Percentiles rank a stretch among this genome's conserved stretches.
These are phyloP conservation scores for Rhizomucor miehei DNA, from an alignment of 371 early-diverging fungal species.

Conservation along the genomic window DNA sequence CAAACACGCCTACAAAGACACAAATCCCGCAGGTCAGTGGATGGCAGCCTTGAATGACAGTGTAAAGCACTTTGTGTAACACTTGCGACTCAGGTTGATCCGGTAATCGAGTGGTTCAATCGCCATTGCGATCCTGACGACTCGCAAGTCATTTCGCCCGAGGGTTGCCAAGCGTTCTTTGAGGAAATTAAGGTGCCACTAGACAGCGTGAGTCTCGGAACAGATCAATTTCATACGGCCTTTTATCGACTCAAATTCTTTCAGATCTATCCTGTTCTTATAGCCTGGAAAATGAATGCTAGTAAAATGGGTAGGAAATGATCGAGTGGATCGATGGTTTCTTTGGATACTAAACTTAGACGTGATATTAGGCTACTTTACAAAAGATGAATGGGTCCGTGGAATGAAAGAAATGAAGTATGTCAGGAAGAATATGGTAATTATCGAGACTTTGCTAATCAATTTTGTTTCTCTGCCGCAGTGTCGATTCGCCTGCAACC, in stretches of 20 bases:
- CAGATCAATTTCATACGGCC: background rate
- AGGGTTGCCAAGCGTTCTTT: constrained; percentile 36
- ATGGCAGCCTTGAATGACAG: too few relatives aligned
- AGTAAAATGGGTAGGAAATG: constrained; percentile 28
- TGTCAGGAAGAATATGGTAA: background rate
- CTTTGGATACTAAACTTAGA: background rate
- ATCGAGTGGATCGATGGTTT: background rate
- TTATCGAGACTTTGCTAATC: background rate
- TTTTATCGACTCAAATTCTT: background rate
- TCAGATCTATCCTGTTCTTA: constrained; percentile 27
- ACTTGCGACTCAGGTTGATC: background rate
- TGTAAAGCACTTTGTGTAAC: background rate
- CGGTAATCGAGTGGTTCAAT: constrained; percentile 22
- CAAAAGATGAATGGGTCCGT: constrained; percentile 17
- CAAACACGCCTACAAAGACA: too few relatives aligned
- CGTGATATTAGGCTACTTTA: constrained; percentile 15
- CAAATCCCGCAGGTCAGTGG: too few relatives aligned
- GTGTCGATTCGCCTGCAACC: constrained; percentile 16
- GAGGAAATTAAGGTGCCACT: constrained; percentile 25
- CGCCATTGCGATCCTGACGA: constrained; percentile 26
- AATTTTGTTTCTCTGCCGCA: constrained; percentile 2
- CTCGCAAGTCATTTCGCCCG: constrained; percentile 24
- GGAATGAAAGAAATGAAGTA: constrained; percentile 11
- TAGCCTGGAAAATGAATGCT: constrained; percentile 38
- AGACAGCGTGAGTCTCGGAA: constrained; percentile 24